Conservation (phyloP, 768 basidiomycete species). For the Paxillus ammoniavirescens region DNA sequence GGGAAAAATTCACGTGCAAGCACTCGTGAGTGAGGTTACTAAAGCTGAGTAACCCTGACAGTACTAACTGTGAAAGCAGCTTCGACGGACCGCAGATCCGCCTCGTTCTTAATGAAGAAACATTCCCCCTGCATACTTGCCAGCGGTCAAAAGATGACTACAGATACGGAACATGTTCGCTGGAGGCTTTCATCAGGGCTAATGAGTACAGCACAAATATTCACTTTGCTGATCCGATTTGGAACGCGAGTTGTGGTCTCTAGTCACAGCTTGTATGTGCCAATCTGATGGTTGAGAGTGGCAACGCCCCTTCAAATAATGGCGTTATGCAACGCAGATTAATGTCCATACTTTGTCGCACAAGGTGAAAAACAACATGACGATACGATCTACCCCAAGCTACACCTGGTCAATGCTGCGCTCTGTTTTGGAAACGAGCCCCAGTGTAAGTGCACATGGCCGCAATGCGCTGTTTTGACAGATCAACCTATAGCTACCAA, state of each 20-base stretch:
- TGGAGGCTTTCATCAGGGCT: constrained; percentile 27
- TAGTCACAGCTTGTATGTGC: neutral
- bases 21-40: constrained; percentile 17
- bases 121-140: constrained; percentile 32
- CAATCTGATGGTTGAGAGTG: no score
- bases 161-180: constrained; percentile 31
- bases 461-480: no score
- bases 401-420: no score
- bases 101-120: constrained; percentile 35
- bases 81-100: constrained; percentile 32
- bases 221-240: constrained; percentile 29
- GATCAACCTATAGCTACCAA: no score
- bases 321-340: no score
- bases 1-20: constrained; percentile 34
- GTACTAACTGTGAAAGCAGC: neutral
- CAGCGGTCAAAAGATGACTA: constrained; percentile 20
- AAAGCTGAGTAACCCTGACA: neutral
- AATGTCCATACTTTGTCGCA: no score
- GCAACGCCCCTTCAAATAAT: no score
- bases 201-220: constrained; percentile 17
- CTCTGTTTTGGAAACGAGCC: no score
- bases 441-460: no score
- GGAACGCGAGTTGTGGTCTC: constrained; percentile 33
- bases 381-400: no score
- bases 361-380: no score